Evolutionary conservation across 805 yeast species (phyloP).

Genomic region (Sugiyamaella smithiae): DNA sequence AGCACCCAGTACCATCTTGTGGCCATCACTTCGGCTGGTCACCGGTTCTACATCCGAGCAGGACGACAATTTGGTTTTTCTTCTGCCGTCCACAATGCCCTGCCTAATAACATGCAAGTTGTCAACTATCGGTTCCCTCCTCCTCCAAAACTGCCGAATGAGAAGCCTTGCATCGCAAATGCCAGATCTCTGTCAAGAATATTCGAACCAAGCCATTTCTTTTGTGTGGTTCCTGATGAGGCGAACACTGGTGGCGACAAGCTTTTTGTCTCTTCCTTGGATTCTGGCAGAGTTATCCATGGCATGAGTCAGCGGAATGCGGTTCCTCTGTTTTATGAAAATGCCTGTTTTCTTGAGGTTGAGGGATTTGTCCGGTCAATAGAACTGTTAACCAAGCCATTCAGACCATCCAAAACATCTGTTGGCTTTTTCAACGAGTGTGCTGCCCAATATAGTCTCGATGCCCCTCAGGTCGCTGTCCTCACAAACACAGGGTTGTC

Average conservation of each 20-base stretch:
- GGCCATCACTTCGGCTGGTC: conserved; percentile 17
- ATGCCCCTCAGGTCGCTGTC: conserved; percentile 71
- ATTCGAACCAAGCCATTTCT: conserved; percentile 82
- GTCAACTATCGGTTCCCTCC: conserved; percentile 47
- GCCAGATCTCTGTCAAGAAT: conserved; percentile 58
- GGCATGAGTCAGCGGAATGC: conserved; percentile 35
- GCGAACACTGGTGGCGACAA: conserved; percentile 35
- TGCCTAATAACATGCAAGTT: conserved; percentile 38
- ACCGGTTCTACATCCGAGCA: conserved; percentile 13
- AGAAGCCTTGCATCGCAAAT: conserved; percentile 29
- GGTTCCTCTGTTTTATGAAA: conserved; percentile 55
- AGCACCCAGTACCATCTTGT: conserved; percentile 8
- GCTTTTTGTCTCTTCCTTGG: conserved; percentile 75
- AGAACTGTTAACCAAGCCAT: conserved; percentile 63
- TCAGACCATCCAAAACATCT: conserved; percentile 71
- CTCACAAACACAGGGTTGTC: conserved; percentile 77
- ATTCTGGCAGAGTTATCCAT: conserved; percentile 73
- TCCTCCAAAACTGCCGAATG: conserved; percentile 21
- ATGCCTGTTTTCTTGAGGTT: conserved; percentile 68
- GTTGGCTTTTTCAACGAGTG: conserved; percentile 80
- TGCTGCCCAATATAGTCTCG: conserved; percentile 76
- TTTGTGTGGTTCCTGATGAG: conserved; percentile 54
- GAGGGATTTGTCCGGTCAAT: conserved; percentile 68
- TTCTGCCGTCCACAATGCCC: conserved; percentile 18
- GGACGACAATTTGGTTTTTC: conserved; percentile 9